Evolutionary conservation across 345 rosid genomes (phyloP).

Genomic region (Ceriops decandra): DNA sequence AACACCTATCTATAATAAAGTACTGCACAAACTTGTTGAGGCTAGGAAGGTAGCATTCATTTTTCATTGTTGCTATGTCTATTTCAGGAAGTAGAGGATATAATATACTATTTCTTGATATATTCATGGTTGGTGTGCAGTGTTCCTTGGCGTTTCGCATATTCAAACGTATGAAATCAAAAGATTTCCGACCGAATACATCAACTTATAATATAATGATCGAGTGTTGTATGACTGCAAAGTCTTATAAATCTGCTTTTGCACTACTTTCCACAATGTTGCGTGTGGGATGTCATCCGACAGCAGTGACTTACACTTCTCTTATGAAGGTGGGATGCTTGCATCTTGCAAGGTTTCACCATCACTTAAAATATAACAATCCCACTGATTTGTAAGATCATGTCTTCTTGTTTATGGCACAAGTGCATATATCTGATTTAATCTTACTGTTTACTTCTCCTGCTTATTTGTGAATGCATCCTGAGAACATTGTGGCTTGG

Average conservation of each 20-base stretch:
- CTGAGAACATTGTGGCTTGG: too few species aligned
- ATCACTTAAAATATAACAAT: background rate
- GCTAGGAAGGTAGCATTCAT: conserved; percentile 54
- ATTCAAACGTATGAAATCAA: conserved; percentile 52
- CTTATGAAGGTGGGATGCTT: conserved; percentile 51
- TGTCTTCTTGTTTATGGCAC: background rate
- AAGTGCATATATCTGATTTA: too few species aligned
- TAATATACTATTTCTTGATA: conserved; percentile 8
- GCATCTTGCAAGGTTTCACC: background rate
- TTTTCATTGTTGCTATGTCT: conserved; percentile 14
- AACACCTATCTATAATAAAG: conserved; percentile 48
- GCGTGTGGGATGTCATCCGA: conserved; percentile 62
- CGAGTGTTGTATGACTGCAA: conserved; percentile 52
- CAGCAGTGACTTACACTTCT: conserved; percentile 40
- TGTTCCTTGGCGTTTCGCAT: conserved; percentile 41
- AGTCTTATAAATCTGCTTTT: conserved; percentile 50
- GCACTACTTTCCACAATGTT: conserved; percentile 71
- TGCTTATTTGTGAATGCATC: too few species aligned
- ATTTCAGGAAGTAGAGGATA: conserved; percentile 6
- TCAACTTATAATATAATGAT: conserved; percentile 70
- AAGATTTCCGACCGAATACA: conserved; percentile 39
- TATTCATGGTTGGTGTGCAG: conserved; percentile 43
- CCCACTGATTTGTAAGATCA: background rate
- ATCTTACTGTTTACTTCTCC: too few species aligned
- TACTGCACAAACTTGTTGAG: conserved; percentile 57